Base-by-base conservation (phyloP, 1,284 basidiomycete species). In the Trichosporon faecale region DNA sequence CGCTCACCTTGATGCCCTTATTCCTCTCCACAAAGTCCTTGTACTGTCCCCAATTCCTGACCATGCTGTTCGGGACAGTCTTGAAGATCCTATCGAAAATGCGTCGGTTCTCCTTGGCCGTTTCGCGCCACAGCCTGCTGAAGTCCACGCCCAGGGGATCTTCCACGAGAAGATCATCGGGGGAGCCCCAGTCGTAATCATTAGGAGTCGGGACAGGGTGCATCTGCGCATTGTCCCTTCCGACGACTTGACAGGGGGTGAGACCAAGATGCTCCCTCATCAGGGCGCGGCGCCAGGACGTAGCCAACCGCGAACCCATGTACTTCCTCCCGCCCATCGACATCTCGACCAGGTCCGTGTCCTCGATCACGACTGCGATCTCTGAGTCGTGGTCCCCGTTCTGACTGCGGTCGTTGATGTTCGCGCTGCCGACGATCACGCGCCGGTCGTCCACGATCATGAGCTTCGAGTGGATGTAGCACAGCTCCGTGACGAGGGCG, bases 391-490 rank as follows among this genome's bases (percentile, higher is more conserved):
- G 92, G 77, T 95, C 89, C 33, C 95, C 94, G 87, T 91, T 76
- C 55, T 80, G 78, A 72, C 70, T 77, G 63, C 80, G 73, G 71
- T 82, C 79, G 77, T 97, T 97, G 75, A 96, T 84, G 80, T 97
- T 84, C 44, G 83, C 80, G 69, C 77, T 80, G 18, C 83, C 84
- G 66, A 80, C 80, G 75, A 97, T 92, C 46, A 95, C 92, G 44
- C 89, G 86, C 21, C 89, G 86, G 80, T 97, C 95, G 78, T 98
- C 95, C 25, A 96, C 92, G 71, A 97, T 93, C 94, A 97, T 95
- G 27, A 96, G 75, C 77, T 86, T 85, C 68, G 76, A 79, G 76
- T 84, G 82, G 61, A 84, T 84, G 72, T 83, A 82, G 71, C 76
- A 76, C 16, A 80, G 74, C 85, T 95, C 92, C 11, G 92, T 90